phyloP scores from a whole-genome alignment of 345 rosid species.

The Salix purpurea region DNA sequence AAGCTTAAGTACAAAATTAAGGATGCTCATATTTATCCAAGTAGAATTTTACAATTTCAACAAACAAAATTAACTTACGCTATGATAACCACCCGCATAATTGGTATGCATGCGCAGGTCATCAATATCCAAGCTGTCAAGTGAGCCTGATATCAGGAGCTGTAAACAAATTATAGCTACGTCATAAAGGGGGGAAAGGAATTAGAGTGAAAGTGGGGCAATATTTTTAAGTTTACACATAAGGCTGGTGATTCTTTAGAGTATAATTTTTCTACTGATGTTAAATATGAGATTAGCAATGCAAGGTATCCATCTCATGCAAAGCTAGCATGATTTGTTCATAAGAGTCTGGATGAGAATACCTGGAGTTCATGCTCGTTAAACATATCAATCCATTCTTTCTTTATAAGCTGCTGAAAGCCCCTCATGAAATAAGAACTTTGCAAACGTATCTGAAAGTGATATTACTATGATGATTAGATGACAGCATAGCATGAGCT shows the following conservation, averaged over 20 bases:
- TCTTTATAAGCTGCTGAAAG: slow-evolving; percentile 90
- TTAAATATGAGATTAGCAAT: not conserved
- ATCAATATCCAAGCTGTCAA: slow-evolving; percentile 94
- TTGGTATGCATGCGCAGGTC: slow-evolving; percentile 74
- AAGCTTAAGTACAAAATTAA: slow-evolving; percentile 2
- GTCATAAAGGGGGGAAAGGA: not conserved
- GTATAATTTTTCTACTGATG: not conserved
- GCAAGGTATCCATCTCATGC: not conserved
- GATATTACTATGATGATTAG: slow-evolving; percentile 5
- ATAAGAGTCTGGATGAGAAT: slow-evolving; percentile 6
- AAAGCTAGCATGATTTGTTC: not conserved
- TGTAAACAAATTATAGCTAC: slow-evolving; percentile 32
- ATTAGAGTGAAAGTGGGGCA: no score
- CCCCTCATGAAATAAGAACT: slow-evolving; percentile 91
- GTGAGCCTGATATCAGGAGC: slow-evolving; percentile 96
- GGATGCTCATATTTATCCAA: not conserved
- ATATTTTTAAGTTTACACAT: not conserved
- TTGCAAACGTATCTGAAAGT: slow-evolving; percentile 84
- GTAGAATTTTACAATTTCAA: not conserved
- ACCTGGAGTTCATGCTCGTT: slow-evolving; percentile 99
- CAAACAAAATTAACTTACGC: slow-evolving; percentile 40
- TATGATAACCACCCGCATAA: slow-evolving; percentile 85
- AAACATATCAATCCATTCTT: slow-evolving; percentile 96
- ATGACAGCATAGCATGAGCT: slow-evolving; percentile 1
- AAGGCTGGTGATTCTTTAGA: not conserved